A percentile compares a stretch with the other conserved stretches of the same genome.
phyloP scores from a whole-genome alignment of 768 basidiomycete species.

The Collybia mongolica region DNA sequence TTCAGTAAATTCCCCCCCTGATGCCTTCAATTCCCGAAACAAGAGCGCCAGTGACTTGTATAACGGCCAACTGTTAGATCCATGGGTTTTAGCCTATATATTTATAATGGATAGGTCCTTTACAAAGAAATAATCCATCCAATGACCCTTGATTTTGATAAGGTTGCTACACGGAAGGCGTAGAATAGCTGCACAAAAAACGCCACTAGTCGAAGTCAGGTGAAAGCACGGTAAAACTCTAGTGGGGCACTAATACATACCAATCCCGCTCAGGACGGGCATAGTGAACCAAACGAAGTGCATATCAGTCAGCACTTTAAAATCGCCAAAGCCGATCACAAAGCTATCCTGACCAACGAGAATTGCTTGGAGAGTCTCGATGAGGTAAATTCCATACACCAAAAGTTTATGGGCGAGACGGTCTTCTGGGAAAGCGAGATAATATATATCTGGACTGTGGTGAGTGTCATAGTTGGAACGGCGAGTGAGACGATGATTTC shows the following conservation, averaged over 20 bases:
- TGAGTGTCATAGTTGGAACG: neutral
- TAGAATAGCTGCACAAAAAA: neutral
- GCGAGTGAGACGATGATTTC: neutral
- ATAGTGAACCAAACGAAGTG: neutral
- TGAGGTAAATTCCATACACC: neutral
- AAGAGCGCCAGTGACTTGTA: neutral
- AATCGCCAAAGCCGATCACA: neutral
- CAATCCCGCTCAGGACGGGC: neutral
- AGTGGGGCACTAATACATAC: neutral
- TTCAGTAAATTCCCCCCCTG: too few relatives aligned
- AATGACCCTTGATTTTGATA: too few relatives aligned
- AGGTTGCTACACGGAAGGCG: too few relatives aligned
- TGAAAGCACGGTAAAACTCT: neutral
- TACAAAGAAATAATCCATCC: too few relatives aligned
- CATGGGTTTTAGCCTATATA: too few relatives aligned
- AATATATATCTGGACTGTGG: neutral
- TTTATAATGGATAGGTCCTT: too few relatives aligned
- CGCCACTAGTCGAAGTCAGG: neutral
- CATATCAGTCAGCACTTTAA: neutral
- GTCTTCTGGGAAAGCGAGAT: neutral
- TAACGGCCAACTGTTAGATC: neutral
- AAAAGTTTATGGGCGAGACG: neutral
- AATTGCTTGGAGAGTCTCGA: neutral
- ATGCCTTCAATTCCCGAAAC: too few relatives aligned
- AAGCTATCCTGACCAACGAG: constrained; percentile 4